Base-by-base conservation (phyloP, 148 eudicot genomes). In the Nyssa sinensis region DNA sequence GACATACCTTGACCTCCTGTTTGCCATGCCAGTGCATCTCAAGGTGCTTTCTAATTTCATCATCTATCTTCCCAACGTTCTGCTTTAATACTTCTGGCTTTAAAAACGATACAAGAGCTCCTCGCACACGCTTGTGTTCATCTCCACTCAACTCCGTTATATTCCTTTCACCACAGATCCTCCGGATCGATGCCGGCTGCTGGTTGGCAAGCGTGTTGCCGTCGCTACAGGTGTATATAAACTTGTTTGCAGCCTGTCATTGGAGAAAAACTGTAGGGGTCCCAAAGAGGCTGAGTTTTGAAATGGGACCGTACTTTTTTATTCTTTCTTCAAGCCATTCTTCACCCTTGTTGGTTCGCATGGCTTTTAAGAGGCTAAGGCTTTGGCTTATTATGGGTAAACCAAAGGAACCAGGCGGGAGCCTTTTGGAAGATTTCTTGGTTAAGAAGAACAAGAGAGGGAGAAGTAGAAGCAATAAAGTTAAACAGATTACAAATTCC, bases 211-310 rank as follows among this genome's bases (percentile, higher is more conserved):
- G 67, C 5, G 14, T 9, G 57, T 66, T 66, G 29, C 67, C 64
- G 13, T 32, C 66, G n/a, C n/a, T n/a, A 12, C 68, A 64, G 31
- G 66, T 72, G 67, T 72, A 78, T 41, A 67, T 67, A n/a, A 72
- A 73, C 72, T 78, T 78, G 58, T 78, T 78, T 16, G 81, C 81
- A n/a, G 73, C 76, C 64, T 58, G 73, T 25, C 81, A 77, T 47
- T 78, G 63, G 19, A 78, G 58, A 23, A 78, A 73, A 32, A 78
- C 30, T 16, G 77, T 67, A 14, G 81, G 77, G 4, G 59, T 59
- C 23, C 77, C 73, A 49, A 78, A 67, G 13, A 78, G 37, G 62
- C 39, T 66, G 13, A 74, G 41, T 59, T 77, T 70, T 6, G 32
- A 77, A 47, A 77, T 62, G 0, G 79, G 74, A 13, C 74, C 74